phyloP scores from a whole-genome alignment of 805 yeast genomes.

The Yarrowia sp. region DNA sequence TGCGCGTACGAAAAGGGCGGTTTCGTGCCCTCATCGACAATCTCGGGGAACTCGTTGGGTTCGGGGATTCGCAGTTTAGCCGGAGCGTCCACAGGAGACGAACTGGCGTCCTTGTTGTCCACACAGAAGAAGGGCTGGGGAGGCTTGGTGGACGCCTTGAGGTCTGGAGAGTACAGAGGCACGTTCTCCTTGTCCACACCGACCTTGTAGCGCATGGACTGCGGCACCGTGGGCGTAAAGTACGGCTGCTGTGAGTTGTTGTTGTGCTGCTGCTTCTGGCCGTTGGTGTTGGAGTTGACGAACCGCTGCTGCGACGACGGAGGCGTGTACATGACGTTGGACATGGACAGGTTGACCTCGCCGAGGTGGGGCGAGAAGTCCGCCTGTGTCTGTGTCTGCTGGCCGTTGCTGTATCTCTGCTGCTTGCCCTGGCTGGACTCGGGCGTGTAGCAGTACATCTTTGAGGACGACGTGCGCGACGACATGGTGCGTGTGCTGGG shows the following conservation, averaged over 20 bases:
- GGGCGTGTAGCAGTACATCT: constrained; percentile 38
- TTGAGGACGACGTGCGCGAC: constrained; percentile 27
- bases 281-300: constrained; percentile 3
- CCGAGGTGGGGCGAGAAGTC: constrained; percentile 34
- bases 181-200: constrained; percentile 22
- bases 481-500: constrained; percentile 45
- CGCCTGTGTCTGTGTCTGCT: constrained; percentile 27
- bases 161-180: constrained; percentile 33
- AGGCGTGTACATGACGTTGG: constrained; percentile 36
- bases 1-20: constrained; percentile 97
- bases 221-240: constrained; percentile 35
- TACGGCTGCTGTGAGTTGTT: constrained; percentile 20
- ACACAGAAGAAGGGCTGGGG: constrained; percentile 32
- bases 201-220: constrained; percentile 34
- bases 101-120: constrained; percentile 13
- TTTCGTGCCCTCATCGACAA: constrained; percentile 66
- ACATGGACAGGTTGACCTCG: constrained; percentile 29
- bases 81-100: constrained; percentile 8
- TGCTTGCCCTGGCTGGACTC: constrained; percentile 39
- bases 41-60: constrained; percentile 51
- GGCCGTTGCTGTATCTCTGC: constrained; percentile 24
- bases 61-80: constrained; percentile 35
- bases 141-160: constrained; percentile 26
- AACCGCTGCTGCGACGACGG: constrained; percentile 40
- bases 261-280: constrained; percentile 14